phyloP scores from a whole-genome alignment of 441 rosid genomes.

The Brassica balearica region DNA sequence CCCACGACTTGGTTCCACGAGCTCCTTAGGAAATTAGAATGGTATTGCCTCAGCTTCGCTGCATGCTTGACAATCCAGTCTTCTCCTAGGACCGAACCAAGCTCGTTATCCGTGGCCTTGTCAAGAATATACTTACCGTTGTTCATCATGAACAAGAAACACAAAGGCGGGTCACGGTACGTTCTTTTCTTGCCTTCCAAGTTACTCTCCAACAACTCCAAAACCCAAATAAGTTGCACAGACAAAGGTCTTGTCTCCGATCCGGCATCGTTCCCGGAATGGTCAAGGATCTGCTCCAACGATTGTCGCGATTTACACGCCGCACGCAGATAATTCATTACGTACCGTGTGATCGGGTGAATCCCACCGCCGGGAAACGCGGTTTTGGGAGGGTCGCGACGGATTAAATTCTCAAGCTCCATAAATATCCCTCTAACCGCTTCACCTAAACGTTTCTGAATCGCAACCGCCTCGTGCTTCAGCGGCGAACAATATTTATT shows the following conservation, averaged over 20 bases:
- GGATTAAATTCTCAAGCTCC: conserved; percentile 90
- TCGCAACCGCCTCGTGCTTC: conserved; percentile 67
- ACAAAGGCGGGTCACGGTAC: conserved; percentile 66
- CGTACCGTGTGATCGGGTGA: conserved; percentile 93
- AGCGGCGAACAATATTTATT: conserved; percentile 71
- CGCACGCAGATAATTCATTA: conserved; percentile 89
- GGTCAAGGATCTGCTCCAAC: conserved; percentile 76
- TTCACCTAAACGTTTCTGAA: conserved; percentile 83
- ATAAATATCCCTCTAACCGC: conserved; percentile 85
- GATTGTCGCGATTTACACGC: conserved; percentile 78
- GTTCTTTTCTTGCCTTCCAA: conserved; percentile 81
- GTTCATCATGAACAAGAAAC: conserved; percentile 84
- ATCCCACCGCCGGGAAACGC: conserved; percentile 84
- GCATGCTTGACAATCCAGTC: conserved; percentile 84
- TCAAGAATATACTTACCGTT: conserved; percentile 82
- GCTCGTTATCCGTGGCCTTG: conserved; percentile 72
- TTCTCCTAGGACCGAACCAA: conserved; percentile 74
- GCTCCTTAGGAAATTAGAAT: conserved; percentile 61
- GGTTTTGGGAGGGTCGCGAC: conserved; percentile 83
- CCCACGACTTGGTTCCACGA: conserved; percentile 77
- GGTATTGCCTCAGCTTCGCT: conserved; percentile 72
- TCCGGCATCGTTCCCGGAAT: conserved; percentile 49
- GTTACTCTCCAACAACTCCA: conserved; percentile 90
- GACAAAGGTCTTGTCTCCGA: conserved; percentile 61
- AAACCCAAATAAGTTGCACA: conserved; percentile 75